Evolutionary conservation across 2,329 filamentous ascomycete species (phyloP), one percentile per base, ranked within the genome.

Genomic region (Dendrostoma leiphaemia): DNA sequence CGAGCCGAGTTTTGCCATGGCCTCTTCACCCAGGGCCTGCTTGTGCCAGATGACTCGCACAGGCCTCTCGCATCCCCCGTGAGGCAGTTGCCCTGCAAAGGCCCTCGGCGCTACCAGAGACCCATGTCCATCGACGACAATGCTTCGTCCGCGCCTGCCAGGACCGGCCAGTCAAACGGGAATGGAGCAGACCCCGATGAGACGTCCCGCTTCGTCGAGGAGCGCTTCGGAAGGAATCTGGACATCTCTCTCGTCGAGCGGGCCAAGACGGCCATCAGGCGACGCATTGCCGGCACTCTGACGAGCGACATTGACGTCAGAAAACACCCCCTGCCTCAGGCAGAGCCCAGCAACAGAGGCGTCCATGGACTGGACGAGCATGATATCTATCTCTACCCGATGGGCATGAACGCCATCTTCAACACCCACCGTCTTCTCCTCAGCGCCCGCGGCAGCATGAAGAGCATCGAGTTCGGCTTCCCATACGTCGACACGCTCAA

Each of bases 401-500:
- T 83, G 37, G 94, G 94, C 34, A 99, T 99, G 92, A 97, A 91
- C 65, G 85, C 93, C 48, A 97, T 99, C 41, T 99, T 91, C 74
- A 91, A 90, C 62, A 81, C 89, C 0, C 94, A 99, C 67, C 85
- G 88, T 46, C 83, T 83, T 40, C 75, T 97, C 48, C 74, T 93
- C 59, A 74, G 77, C 48, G 79, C 83, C 1, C 82, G 86, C 34
- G 84, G 85, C 3, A 74, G 78, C 7, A 67, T 82, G 56, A 89
- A 90, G 70, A 95, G 91, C 69, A 85, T 99, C 66, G 92, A 88
- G 65, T 97, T 91, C 65, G 94, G 94, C n/a, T 99, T 99, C 63
- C 91, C 94, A 0, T 99, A 99, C 63, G 90, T 97, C 49, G 94
- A 99, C 70, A 97, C 94, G 0, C 80, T 97, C 51, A 99, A 99